Conservation (phyloP, 2,329 filamentous ascomycete genomes). For the Penicillium sp. region DNA sequence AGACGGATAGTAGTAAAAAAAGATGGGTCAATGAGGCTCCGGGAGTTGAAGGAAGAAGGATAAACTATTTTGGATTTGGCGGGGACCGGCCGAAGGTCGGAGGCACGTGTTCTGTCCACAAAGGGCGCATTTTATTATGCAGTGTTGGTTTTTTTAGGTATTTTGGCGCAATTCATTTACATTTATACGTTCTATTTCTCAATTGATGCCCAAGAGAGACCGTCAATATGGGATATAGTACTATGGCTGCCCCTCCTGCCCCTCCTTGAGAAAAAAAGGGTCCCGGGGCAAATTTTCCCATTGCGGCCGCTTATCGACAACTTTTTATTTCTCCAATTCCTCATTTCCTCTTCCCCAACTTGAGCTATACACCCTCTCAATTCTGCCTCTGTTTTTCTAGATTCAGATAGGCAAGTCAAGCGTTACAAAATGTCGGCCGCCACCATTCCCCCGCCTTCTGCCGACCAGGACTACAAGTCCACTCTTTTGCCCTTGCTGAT, state of each 20-base stretch:
- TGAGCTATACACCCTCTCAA: background rate
- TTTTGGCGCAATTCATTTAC: background rate
- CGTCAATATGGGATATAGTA: slow-evolving; percentile 1
- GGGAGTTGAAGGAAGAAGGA: slow-evolving; percentile 10
- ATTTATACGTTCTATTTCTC: background rate
- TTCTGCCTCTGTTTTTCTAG: background rate
- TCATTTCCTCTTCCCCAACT: background rate
- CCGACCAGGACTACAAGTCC: slow-evolving; percentile 35
- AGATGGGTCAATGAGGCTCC: slow-evolving; percentile 9
- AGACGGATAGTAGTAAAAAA: slow-evolving; percentile 2
- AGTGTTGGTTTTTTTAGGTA: background rate
- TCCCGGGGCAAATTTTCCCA: slow-evolving; percentile 19
- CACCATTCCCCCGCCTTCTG: slow-evolving; percentile 21
- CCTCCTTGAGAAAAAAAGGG: slow-evolving; percentile 18
- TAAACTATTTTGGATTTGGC: slow-evolving; percentile 16
- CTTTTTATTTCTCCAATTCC: slow-evolving; percentile 2
- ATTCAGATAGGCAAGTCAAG: background rate
- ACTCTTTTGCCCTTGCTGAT: slow-evolving; percentile 37
- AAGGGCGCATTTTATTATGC: background rate
- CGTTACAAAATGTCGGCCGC: slow-evolving; percentile 23
- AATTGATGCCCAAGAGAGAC: background rate
- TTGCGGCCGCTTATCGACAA: slow-evolving; percentile 11
- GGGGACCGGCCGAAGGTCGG: slow-evolving; percentile 28
- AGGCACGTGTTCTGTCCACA: slow-evolving; percentile 26
- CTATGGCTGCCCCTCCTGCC: slow-evolving; percentile 18